Conservation (phyloP, 257 asterid species). For the Jaltomata sinuosa region DNA sequence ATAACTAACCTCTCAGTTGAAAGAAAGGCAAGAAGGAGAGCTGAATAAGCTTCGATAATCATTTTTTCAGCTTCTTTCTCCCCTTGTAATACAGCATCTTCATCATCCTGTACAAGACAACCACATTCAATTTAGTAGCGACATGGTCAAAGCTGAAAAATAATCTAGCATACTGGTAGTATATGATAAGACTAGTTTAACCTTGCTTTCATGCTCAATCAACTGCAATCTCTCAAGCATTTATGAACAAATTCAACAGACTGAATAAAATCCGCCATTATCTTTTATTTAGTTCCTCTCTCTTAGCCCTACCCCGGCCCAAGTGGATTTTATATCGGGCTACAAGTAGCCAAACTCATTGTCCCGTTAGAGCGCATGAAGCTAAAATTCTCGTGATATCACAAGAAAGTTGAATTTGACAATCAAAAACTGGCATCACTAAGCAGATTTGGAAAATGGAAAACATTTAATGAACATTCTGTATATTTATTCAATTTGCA, state of each 20-base stretch:
- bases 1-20: slow-evolving; percentile 73
- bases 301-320: not conserved
- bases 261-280: not conserved
- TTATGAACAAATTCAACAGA: not conserved
- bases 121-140: not conserved
- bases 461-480: not conserved
- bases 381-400: not conserved
- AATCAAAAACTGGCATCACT: not conserved
- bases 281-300: not conserved
- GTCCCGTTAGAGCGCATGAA: not conserved
- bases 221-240: not conserved
- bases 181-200: not conserved
- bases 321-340: not conserved
- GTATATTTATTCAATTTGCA: not conserved
- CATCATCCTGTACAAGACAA: slow-evolving; percentile 60
- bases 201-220: not conserved
- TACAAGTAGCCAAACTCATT: not conserved
- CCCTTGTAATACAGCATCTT: slow-evolving; percentile 71
- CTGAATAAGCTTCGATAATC: slow-evolving; percentile 95
- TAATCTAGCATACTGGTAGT: not conserved
- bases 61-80: slow-evolving; percentile 96
- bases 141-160: not conserved
- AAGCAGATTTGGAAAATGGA: not conserved
- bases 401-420: not conserved
- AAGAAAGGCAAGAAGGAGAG: slow-evolving; percentile 96